These are phyloP conservation scores for Cladophialophora psammophila DNA, from an alignment of 2,329 filamentous ascomycete species.

Conservation along the genomic window DNA sequence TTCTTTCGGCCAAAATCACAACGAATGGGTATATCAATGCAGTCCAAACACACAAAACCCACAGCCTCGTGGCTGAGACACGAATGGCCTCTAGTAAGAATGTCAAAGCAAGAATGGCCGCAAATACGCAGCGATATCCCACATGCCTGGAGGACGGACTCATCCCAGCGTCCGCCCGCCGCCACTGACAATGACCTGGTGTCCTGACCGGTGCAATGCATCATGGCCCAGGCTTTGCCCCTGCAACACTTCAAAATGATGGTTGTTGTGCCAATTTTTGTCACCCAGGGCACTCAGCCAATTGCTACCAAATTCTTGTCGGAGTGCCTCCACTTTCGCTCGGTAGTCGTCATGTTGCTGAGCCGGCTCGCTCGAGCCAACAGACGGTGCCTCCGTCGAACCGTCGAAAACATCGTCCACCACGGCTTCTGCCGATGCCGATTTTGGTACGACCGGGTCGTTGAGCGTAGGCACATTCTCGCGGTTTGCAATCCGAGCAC, in stretches of 20 bases:
- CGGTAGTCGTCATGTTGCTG: conserved; percentile 72
- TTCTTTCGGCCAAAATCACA: conserved; percentile 29
- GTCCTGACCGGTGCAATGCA: conserved; percentile 44
- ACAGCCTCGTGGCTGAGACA: conserved; percentile 17
- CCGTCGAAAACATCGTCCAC: conserved; percentile 26
- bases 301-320: conserved; percentile 82
- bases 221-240: conserved; percentile 38
- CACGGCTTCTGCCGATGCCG: conserved; percentile 45
- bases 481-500: conserved; percentile 25
- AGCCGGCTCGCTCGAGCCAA: conserved; percentile 21
- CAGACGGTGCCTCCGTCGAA: conserved; percentile 22
- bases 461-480: conserved; percentile 31
- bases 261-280: conserved; percentile 63
- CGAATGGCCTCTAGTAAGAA: conserved; percentile 26
- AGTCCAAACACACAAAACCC: conserved; percentile 22
- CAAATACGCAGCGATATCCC: conserved; percentile 5
- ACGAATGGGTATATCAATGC: conserved; percentile 37
- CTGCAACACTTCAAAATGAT: conserved; percentile 36
- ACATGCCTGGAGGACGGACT: conserved; percentile 12
- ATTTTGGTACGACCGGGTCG: conserved; percentile 63
- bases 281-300: conserved; percentile 89
- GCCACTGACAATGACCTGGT: conserved; percentile 50
- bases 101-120: conserved; percentile 4
- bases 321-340: conserved; percentile 84
- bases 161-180: conserved; percentile 50